Conservation (phyloP, 2,329 filamentous ascomycete species). For the Fusarium pseudograminearum region DNA sequence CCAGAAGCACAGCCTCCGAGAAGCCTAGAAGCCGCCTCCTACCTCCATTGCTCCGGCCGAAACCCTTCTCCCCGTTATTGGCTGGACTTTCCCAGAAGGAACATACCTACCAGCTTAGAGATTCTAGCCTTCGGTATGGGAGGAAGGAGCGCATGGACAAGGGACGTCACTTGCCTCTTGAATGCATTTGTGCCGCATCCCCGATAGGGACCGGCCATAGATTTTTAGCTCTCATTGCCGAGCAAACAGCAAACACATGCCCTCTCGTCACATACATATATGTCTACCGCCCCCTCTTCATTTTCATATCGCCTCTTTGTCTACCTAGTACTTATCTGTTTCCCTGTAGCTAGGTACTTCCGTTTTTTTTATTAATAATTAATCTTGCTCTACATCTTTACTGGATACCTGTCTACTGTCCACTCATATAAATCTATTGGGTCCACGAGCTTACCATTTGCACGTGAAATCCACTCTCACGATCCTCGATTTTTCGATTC, state of each 20-base stretch:
- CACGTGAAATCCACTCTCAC: constrained; percentile 35
- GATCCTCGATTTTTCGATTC: constrained; percentile 9
- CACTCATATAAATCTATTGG: constrained; percentile 15
- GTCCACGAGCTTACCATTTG: constrained; percentile 25
- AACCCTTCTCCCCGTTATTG: constrained; percentile 27
- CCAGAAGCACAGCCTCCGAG: constrained; percentile 11
- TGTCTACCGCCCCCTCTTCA: constrained; percentile 8
- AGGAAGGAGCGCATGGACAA: constrained; percentile 20
- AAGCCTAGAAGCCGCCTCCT: constrained; percentile 26
- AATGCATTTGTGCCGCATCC: constrained; percentile 41
- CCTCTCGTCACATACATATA: constrained; percentile 8
- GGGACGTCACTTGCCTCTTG: constrained; percentile 43
- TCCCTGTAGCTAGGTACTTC: not conserved
- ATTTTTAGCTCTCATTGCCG: constrained; percentile 8
- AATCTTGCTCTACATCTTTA: constrained; percentile 10
- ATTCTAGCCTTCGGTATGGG: constrained; percentile 13
- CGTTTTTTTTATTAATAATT: not conserved
- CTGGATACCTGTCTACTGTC: constrained; percentile 7
- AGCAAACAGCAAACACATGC: constrained; percentile 16
- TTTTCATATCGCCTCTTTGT: constrained; percentile 1
- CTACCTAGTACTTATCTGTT: not conserved
- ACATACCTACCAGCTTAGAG: constrained; percentile 9
- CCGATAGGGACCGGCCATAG: constrained; percentile 19
- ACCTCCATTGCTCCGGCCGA: constrained; percentile 44
- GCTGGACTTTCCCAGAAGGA: constrained; percentile 6